A percentile compares a stretch with the other conserved stretches of the same genome.
Evolutionary conservation across 2,329 filamentous ascomycete species (phyloP).

Genomic region (Sphaerulina vaccinii): DNA sequence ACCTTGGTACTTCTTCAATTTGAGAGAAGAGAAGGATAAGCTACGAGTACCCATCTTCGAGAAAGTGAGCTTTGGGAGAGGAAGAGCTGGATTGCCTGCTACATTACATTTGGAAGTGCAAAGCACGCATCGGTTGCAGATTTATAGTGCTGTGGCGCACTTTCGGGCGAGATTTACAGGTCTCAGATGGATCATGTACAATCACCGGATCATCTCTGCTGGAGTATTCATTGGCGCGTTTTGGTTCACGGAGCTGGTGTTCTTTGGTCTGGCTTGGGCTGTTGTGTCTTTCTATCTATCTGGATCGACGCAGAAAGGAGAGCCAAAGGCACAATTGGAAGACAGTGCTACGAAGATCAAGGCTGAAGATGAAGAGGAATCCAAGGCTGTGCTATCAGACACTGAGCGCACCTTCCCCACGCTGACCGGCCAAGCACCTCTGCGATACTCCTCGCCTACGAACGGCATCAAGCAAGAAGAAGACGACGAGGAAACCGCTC

Average conservation of each 20-base stretch:
- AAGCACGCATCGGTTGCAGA: slow-evolving; percentile 65
- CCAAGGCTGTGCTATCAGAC: slow-evolving; percentile 41
- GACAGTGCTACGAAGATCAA: slow-evolving; percentile 21
- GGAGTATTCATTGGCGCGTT: slow-evolving; percentile 68
- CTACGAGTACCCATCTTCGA: slow-evolving; percentile 73
- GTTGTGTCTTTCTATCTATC: slow-evolving; percentile 48
- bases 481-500: slow-evolving; percentile 25
- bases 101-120: slow-evolving; percentile 66
- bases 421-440: slow-evolving; percentile 43
- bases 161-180: slow-evolving; percentile 73
- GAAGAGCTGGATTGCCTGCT: slow-evolving; percentile 53
- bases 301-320: slow-evolving; percentile 6
- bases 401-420: slow-evolving; percentile 52
- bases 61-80: slow-evolving; percentile 62
- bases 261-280: slow-evolving; percentile 65
- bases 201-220: slow-evolving; percentile 70
- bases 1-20: slow-evolving; percentile 67
- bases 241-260: slow-evolving; percentile 72
- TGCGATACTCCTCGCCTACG: slow-evolving; percentile 33
- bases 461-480: slow-evolving; percentile 34
- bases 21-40: slow-evolving; percentile 61
- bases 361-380: slow-evolving; percentile 26
- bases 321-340: slow-evolving; percentile 22
- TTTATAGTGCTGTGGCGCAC: slow-evolving; percentile 68
- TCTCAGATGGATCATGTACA: slow-evolving; percentile 80